Base-by-base conservation (phyloP, 257 asterid species). In the Ilex asprella region DNA sequence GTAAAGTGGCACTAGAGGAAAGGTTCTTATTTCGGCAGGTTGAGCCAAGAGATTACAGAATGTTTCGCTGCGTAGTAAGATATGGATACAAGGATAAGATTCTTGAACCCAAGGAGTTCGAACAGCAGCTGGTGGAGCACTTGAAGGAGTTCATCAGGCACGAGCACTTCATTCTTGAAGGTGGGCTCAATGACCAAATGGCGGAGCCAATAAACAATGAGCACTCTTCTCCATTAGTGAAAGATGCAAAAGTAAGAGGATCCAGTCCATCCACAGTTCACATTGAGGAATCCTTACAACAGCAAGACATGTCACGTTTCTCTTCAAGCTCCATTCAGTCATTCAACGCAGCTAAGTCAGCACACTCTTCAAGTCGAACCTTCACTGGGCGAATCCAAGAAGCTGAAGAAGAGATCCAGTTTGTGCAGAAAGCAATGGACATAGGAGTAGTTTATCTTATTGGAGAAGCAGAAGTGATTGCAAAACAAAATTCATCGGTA, bases 401-500 rank as follows among this genome's bases (percentile, higher is more conserved):
- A 3, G 70, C 57, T 7, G 83, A 78, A 61, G 83, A 74, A 50
- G 86, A 79, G 65, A 59, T 76, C 39, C 75, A 39, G 67, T 60
- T 67, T 5, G 74, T 82, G 77, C 73, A 79, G 29, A 70, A 21
- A 5, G 84, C 87, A 2, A 54, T 39, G 80, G 84, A 73, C 9
- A 70, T 66, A 31, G 96, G 89, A 0, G 84, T 81, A 72, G 81
- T 73, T 58, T 87, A 87, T 59, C 59, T 87, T 31, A 50, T 82
- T 3, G 94, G 95, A 39, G 95, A 87, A 70, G 78, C 85, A 3
- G 91, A 84, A 56, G 94, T 87, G 61, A 82, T 82, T 46, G 89
- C 94, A 0, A 66, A 66, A 66, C 71, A 55, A 10, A 81, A 85
- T 15, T 75, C 94, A 6, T 76, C 91, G 0, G 8, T 78, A 16